Evolutionary conservation across 2,329 filamentous ascomycete species (phyloP).

Genomic region (Trichoderma harzianum): DNA sequence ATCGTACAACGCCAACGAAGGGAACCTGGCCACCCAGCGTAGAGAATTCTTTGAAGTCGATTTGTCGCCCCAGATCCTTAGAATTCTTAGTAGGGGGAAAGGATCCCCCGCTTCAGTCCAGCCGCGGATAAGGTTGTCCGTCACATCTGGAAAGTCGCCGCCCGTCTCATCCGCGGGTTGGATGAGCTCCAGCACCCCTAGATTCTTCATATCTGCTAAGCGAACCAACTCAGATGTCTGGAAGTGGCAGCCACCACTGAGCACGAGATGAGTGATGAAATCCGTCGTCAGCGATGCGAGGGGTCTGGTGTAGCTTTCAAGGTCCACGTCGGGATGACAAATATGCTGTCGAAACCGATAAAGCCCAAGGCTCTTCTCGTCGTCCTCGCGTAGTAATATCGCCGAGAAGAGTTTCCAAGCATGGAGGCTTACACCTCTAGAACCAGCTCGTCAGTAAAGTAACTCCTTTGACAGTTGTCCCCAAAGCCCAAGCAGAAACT

Average conservation of each 20-base stretch:
- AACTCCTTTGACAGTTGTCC: background rate
- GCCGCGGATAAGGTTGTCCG: constrained; percentile 44
- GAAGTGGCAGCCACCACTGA: constrained; percentile 37
- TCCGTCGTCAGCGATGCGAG: constrained; percentile 36
- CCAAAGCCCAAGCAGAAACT: background rate
- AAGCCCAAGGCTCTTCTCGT: constrained; percentile 35
- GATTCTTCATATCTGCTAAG: constrained; percentile 43
- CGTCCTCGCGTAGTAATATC: constrained; percentile 31
- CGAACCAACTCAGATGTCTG: constrained; percentile 38
- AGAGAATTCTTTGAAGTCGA: constrained; percentile 41
- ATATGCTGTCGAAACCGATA: constrained; percentile 41
- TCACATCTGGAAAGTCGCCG: constrained; percentile 37
- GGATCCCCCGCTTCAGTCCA: constrained; percentile 42
- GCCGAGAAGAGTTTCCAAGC: constrained; percentile 41
- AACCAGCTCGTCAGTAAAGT: constrained; percentile 3
- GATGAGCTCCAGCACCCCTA: constrained; percentile 47
- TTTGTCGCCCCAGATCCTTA: constrained; percentile 44
- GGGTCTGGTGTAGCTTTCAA: constrained; percentile 38
- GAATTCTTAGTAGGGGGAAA: constrained; percentile 46
- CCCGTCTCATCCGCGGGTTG: constrained; percentile 33
- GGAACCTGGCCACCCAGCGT: constrained; percentile 41
- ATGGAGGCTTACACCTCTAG: constrained; percentile 37
- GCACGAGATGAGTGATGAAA: constrained; percentile 41
- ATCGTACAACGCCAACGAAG: constrained; percentile 45
- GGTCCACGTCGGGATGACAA: constrained; percentile 33